These are phyloP conservation scores for Bipolaris victoriae DNA, from an alignment of 2,329 filamentous ascomycete genomes.

Conservation along the genomic window DNA sequence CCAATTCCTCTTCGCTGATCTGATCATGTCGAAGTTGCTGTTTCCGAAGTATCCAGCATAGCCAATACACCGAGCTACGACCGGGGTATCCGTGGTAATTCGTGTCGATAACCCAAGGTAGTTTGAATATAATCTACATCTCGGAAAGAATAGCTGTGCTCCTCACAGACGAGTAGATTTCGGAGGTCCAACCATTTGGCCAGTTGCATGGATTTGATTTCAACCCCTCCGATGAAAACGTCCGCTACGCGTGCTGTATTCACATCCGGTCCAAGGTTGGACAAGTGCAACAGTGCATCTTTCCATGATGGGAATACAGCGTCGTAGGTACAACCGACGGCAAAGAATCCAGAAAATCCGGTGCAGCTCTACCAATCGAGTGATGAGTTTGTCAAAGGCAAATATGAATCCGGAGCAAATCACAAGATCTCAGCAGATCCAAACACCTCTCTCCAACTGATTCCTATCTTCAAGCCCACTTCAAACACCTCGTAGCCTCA, in stretches of 20 bases:
- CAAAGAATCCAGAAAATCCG: slow-evolving; percentile 25
- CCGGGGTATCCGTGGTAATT: slow-evolving; percentile 48
- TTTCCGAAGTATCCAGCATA: slow-evolving; percentile 42
- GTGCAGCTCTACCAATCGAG: too few relatives aligned
- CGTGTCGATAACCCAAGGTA: slow-evolving; percentile 54
- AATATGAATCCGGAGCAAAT: background rate
- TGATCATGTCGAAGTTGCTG: slow-evolving; percentile 54
- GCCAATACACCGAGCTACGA: slow-evolving; percentile 53
- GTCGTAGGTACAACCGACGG: slow-evolving; percentile 22
- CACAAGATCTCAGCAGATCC: too few relatives aligned
- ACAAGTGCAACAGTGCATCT: slow-evolving; percentile 35
- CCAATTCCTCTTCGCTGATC: slow-evolving; percentile 56
- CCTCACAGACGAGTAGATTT: slow-evolving; percentile 14
- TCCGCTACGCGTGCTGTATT: slow-evolving; percentile 40
- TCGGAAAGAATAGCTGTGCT: too few relatives aligned
- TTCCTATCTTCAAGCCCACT: slow-evolving; percentile 38
- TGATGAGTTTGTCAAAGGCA: slow-evolving; percentile 1
- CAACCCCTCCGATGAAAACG: slow-evolving; percentile 38
- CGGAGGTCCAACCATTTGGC: slow-evolving; percentile 27
- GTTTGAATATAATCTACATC: slow-evolving; percentile 14
- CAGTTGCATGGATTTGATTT: slow-evolving; percentile 28
- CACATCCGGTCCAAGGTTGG: slow-evolving; percentile 38
- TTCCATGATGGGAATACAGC: slow-evolving; percentile 33
- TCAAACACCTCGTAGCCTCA: slow-evolving; percentile 66
- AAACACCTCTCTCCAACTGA: too few relatives aligned